Base-by-base conservation (phyloP, 2,329 filamentous ascomycete genomes). In the Colletotrichum chlorophyti region DNA sequence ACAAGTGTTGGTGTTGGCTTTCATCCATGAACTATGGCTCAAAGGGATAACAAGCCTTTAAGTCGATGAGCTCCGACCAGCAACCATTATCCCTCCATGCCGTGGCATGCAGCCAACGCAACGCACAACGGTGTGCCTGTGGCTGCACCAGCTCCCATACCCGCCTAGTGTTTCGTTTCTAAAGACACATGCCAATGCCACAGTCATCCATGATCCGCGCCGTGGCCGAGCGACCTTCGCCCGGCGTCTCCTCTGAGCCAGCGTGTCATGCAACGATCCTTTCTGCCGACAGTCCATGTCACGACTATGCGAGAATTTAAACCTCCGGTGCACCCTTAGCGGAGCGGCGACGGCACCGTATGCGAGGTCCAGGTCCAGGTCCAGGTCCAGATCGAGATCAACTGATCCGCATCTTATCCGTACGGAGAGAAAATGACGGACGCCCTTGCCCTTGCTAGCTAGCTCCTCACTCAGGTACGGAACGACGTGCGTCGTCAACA, bases 261-360 rank as follows among this genome's bases (percentile, higher is more conserved):
- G 49, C 37, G 19, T 27, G 40, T 12, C 51, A 55, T 59, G 37
- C 53, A 53, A 40, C 53, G 47, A 58, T 53, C 53, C 34, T 34
- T n/a, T 40, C 48, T 47, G 35, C 53, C 41, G 48, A 52, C 54
- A 37, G 23, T 27, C 52, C 27, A 35, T 34, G 15, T 11, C 21
- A 31, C 31, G 9, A 19, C 14, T 19, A 37, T 14, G 29, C 12
- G 31, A 9, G 34, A 34, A 23, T 12, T 21, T 29, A 46, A 46
- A 45, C 29, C 21, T 35, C 46, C 34, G 32, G 32, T 6, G 17
- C 21, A 23, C 34, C 35, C 53, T 10, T 37, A 10, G 24, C 26
- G 29, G 23, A n/a, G n/a, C n/a, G n/a, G n/a, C n/a, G n/a, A n/a
- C n/a, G n/a, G n/a, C n/a, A n/a, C n/a, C n/a, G n/a, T n/a, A n/a